Conservation (phyloP, 2,329 filamentous ascomycete species). For the Aspergillus felis region DNA sequence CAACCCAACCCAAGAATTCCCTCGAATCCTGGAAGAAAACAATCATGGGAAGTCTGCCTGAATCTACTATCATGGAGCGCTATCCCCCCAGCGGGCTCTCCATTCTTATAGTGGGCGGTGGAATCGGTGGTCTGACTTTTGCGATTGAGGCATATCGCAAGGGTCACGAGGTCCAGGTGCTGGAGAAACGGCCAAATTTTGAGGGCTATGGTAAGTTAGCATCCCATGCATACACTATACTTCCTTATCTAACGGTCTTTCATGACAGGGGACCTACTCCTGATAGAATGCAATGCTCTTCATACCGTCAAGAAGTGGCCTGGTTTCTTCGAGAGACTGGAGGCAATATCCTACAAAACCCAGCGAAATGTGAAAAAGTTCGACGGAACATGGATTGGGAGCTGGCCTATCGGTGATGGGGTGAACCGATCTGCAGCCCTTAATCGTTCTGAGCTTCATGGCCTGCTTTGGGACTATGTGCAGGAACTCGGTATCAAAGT, state of each 20-base stretch:
- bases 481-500: neutral
- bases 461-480: conserved; percentile 1
- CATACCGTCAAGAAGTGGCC: conserved; percentile 1
- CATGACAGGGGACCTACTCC: neutral
- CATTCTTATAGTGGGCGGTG: conserved; percentile 2
- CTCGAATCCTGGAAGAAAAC: too few species aligned
- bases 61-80: too few species aligned
- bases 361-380: conserved; percentile 1
- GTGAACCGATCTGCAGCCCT: neutral
- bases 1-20: too few species aligned
- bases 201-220: neutral
- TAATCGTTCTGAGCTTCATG: conserved; percentile 2
- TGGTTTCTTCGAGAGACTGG: neutral
- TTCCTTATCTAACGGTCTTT: too few species aligned
- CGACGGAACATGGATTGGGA: conserved; percentile 1
- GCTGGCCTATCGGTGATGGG: neutral
- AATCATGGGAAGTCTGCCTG: too few species aligned
- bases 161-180: conserved; percentile 1
- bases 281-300: conserved; percentile 1
- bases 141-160: conserved; percentile 6
- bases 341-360: neutral
- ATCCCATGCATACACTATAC: neutral
- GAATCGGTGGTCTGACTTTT: conserved; percentile 2
- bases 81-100: conserved; percentile 5
- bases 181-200: neutral